These are phyloP conservation scores for Pseudotsuga menziesii DNA, from an alignment of 75 land plant species.

Conservation along the genomic window DNA sequence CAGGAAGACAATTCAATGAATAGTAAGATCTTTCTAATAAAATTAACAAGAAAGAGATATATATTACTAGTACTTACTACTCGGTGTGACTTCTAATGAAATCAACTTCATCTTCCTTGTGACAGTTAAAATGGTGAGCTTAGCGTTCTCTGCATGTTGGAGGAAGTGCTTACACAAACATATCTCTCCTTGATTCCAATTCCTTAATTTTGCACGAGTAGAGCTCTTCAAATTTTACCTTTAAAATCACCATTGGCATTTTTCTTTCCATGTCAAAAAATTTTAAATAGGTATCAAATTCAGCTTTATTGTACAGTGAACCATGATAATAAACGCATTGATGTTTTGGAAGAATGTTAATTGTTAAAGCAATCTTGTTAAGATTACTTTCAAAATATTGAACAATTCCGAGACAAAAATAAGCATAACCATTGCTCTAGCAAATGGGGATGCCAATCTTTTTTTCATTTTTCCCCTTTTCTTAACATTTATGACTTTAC, in stretches of 20 bases:
- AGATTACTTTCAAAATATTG: background rate
- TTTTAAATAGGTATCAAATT: background rate
- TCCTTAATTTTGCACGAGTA: no score
- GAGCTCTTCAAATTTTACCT: background rate
- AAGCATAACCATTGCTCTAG: constrained; percentile 4
- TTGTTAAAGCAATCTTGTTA: background rate
- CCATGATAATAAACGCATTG: background rate
- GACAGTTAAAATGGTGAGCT: no score
- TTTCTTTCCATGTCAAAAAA: background rate
- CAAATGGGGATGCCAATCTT: constrained; percentile 1
- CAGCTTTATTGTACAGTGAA: background rate
- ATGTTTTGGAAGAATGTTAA: background rate
- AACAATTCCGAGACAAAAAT: background rate
- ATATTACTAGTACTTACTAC: no score
- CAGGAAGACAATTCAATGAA: no score
- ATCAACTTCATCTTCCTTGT: no score
- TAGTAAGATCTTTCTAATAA: no score
- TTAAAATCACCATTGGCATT: constrained; percentile 7
- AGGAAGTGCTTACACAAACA: no score
- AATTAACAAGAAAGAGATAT: no score
- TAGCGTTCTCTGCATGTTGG: no score
- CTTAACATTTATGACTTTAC: background rate
- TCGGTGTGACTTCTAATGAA: no score
- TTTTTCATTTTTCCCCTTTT: background rate
- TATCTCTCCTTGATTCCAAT: no score